Percentiles rank a stretch among this genome's conserved stretches.
Conservation (phyloP, 345 rosid species). For the Salix exigua region DNA sequence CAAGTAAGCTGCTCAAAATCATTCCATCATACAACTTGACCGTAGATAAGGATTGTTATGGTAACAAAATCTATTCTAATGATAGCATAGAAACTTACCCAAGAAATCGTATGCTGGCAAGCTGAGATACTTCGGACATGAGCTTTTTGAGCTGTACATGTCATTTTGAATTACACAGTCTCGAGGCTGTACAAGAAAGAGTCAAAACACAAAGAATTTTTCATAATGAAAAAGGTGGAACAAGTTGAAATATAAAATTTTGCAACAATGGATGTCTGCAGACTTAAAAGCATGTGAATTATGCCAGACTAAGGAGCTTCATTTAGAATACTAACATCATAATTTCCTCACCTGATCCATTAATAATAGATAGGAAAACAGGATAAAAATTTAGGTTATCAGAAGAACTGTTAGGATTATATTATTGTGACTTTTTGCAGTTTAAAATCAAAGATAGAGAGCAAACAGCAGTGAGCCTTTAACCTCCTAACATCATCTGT, state of each 20-base stretch:
- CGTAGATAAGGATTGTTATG: not conserved
- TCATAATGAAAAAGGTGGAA: constrained; percentile 2
- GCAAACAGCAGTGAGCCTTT: not conserved
- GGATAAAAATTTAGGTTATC: not conserved
- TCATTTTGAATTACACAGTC: constrained; percentile 44
- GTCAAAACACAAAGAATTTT: constrained; percentile 21
- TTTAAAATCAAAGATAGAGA: not conserved
- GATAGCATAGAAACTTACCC: constrained; percentile 40
- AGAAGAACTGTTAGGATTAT: not conserved
- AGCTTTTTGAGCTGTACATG: constrained; percentile 34
- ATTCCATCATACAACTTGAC: too few species aligned
- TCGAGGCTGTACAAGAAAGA: constrained; percentile 51
- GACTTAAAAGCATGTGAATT: not conserved
- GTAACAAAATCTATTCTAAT: not conserved
- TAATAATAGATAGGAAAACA: not conserved
- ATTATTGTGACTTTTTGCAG: not conserved
- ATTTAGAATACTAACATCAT: not conserved
- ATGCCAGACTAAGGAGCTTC: not conserved
- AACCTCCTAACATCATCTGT: not conserved
- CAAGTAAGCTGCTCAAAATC: too few species aligned
- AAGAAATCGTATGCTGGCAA: constrained; percentile 53
- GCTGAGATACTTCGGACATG: constrained; percentile 82
- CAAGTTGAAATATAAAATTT: not conserved
- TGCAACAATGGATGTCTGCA: not conserved
- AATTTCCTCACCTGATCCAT: not conserved